A percentile compares a stretch with the other conserved stretches of the same genome.
These are phyloP conservation scores for Ricinus communis DNA, from an alignment of 345 rosid genomes.

Conservation along the genomic window DNA sequence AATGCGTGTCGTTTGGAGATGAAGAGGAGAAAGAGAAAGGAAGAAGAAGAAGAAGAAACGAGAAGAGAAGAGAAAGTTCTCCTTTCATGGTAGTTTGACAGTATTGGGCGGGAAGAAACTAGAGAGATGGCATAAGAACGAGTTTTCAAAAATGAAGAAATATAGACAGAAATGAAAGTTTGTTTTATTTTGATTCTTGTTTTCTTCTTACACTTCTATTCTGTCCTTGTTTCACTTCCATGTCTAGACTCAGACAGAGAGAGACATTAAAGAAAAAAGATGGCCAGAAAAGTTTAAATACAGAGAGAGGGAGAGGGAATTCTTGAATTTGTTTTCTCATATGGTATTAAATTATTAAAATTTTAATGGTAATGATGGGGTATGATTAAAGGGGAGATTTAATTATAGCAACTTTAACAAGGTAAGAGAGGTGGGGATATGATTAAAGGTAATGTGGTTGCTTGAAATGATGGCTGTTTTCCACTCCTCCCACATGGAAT, in stretches of 20 bases:
- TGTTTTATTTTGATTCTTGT: not conserved
- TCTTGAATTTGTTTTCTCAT: no score
- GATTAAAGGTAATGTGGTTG: slow-evolving; percentile 51
- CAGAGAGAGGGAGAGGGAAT: no score
- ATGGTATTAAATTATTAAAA: no score
- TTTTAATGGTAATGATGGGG: slow-evolving; percentile 4
- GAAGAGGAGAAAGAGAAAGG: slow-evolving; percentile 18
- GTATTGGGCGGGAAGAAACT: slow-evolving; percentile 48
- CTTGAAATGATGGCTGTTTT: slow-evolving; percentile 73
- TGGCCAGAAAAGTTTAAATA: no score
- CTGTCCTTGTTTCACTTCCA: not conserved
- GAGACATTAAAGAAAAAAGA: no score
- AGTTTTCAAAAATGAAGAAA: slow-evolving; percentile 24
- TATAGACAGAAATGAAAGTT: not conserved
- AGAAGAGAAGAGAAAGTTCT: not conserved
- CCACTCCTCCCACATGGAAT: slow-evolving; percentile 38
- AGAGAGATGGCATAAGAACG: slow-evolving; percentile 1
- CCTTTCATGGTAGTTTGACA: slow-evolving; percentile 31
- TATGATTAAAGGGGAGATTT: slow-evolving; percentile 30
- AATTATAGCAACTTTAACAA: slow-evolving; percentile 8
- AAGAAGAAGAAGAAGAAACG: not conserved
- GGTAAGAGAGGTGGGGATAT: slow-evolving; percentile 8
- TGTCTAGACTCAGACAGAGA: no score
- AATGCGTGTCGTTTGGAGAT: slow-evolving; percentile 56
- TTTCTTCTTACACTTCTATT: not conserved